Base-by-base conservation (phyloP, 179 eudicot genomes). In the Corrigiola litoralis region DNA sequence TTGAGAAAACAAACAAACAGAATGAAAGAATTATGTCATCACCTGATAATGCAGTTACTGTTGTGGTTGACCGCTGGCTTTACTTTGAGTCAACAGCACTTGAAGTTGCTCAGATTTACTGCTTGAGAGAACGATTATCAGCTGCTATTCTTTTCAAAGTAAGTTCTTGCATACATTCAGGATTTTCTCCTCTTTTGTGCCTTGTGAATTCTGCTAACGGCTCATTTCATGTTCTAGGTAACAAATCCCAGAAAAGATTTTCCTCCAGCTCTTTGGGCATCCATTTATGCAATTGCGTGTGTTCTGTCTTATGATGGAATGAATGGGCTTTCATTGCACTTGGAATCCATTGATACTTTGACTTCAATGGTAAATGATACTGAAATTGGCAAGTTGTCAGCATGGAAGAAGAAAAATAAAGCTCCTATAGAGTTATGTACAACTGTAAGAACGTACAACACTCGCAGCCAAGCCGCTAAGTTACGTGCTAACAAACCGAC, bases 91-190 rank as follows among this genome's bases (percentile, higher is more conserved):
- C 83, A 9, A 85, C 85, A 2, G 96, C 99, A 27, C 89, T 95
- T 60, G 92, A 91, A 66, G 92, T 85, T 73, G 99, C 99, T 69
- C 95, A 88, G 52, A 78, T 91, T 63, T 95, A 95, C 79, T 95
- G 99, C 75, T 78, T 95, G 69, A 85, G 97, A 76, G 99, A 95
- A 80, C 82, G 99, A 51, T 55, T 95, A 34, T 80, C 86, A 54
- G 96, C 88, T 1, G 90, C 99, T 65, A 81, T 83, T 67, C 77
- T 83, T 75, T 85, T 78, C 77, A 91, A 83, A 65, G 99, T 94
- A 81, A 70, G 77, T 49, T 49, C 28, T 65, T 47, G 11, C 45
- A 6, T 41, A 42, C 5, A 24, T 54, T 8, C 41, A 34, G 18
- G 33, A 33, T 44, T 8, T 31, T 18, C 2, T 28, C 36, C 38